Base-by-base conservation (phyloP, 176 grass and related monocot genomes). In the Chrysopogon serrulatus region DNA sequence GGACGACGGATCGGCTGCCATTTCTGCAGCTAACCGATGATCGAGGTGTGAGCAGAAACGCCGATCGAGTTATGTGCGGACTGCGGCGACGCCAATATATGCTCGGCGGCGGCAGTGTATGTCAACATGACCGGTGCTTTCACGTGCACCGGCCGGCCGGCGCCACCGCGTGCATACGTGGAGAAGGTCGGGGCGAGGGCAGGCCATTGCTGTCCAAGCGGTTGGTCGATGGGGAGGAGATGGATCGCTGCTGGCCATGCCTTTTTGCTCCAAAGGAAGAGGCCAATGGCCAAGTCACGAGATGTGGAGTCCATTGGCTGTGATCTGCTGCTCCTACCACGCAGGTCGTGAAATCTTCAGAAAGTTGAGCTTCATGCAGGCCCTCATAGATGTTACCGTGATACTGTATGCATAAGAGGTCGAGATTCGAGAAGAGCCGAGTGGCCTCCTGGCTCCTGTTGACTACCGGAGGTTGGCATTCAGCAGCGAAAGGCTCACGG, bases 211-310 rank as follows among this genome's bases (percentile, higher is more conserved):
- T 86, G 68, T 90, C 88, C 67, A 65, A 74, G 84, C 83, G 57
- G 88, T 86, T 90, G 84, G 84, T 40, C 79, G 88, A 83, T 34
- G 84, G 57, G 79, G 51, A 90, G 84, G 79, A 66, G 84, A 86
- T 86, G 84, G 79, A 79, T 74, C 43, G 62, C 42, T 31, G 59
- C 78, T 73, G 43, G 33, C 81, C 90, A 68, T 86, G 90, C 61
- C 83, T 90, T 90, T 90, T 66, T 61, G 84, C 42, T 37, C 83
- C 1, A 88, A 67, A 72, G 82, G 45, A 64, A 61, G 42, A 59
- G 12, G 54, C 10, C 89, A 48, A 54, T 91, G 85, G 80, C 63
- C 69, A 92, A 31, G 28, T 96, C 94, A 93, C 91, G 94, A 65
- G 90, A 65, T 0, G 51, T 21, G 30, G 47, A 67, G 82, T 68